These are phyloP conservation scores for Kodamaea sagamina DNA, from an alignment of 805 yeast genomes.

Conservation along the genomic window DNA sequence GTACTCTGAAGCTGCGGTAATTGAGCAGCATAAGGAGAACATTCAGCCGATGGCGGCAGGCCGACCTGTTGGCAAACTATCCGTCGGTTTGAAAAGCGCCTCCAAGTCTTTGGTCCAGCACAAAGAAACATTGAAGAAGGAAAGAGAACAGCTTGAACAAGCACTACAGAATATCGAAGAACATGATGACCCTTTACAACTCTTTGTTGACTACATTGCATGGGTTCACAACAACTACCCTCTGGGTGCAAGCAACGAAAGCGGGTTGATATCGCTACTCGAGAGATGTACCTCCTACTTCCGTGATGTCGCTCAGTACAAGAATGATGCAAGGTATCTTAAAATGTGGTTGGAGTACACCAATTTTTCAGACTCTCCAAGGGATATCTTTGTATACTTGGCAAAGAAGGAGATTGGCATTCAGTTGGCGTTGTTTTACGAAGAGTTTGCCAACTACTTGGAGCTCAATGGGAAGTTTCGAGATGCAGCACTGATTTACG, in stretches of 20 bases:
- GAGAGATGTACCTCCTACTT: slow-evolving; percentile 74
- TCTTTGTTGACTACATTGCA: slow-evolving; percentile 68
- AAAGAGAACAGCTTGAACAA: slow-evolving; percentile 51
- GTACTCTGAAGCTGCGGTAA: slow-evolving; percentile 18
- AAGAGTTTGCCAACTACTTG: slow-evolving; percentile 67
- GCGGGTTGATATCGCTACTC: slow-evolving; percentile 63
- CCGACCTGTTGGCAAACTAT: slow-evolving; percentile 61
- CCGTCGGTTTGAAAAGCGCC: slow-evolving; percentile 38
- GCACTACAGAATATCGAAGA: slow-evolving; percentile 55
- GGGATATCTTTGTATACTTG: slow-evolving; percentile 70
- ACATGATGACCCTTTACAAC: slow-evolving; percentile 81
- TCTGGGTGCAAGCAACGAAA: slow-evolving; percentile 59
- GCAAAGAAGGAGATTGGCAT: slow-evolving; percentile 71
- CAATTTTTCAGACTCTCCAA: slow-evolving; percentile 64
- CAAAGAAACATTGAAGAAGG: slow-evolving; percentile 29
- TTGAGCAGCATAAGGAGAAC: slow-evolving; percentile 68
- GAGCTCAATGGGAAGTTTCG: slow-evolving; percentile 49
- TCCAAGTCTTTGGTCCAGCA: slow-evolving; percentile 21
- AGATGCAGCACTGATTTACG: slow-evolving; percentile 63
- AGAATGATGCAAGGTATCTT: slow-evolving; percentile 80
- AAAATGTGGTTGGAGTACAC: slow-evolving; percentile 81
- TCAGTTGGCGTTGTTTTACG: slow-evolving; percentile 70
- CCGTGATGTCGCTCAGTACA: slow-evolving; percentile 64
- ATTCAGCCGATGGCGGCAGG: slow-evolving; percentile 69
- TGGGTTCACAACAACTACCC: slow-evolving; percentile 71